These are phyloP conservation scores for Pavlovales sp. DNA, from an alignment of 208 protist species.

Conservation along the genomic window DNA sequence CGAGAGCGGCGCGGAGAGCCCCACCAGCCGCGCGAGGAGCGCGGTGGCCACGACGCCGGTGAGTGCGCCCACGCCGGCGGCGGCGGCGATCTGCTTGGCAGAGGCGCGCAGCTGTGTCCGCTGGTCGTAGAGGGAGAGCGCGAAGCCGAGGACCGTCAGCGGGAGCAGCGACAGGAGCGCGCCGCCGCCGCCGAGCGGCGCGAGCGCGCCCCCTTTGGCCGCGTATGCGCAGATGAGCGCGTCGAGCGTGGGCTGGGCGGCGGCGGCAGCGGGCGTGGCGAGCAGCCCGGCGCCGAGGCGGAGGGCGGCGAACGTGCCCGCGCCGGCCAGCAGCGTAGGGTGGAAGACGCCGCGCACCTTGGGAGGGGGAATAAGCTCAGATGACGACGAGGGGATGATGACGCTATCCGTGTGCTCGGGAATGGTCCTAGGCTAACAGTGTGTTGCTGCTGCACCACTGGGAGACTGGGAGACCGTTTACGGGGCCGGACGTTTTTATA, in stretches of 20 bases:
- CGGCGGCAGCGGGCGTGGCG: too few species aligned
- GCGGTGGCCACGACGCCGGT: background rate
- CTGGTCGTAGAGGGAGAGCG: background rate
- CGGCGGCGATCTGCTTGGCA: background rate
- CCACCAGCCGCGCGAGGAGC: background rate
- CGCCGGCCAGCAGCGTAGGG: background rate
- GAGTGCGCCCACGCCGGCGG: background rate
- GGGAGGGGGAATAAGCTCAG: too few species aligned
- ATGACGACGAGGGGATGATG: too few species aligned
- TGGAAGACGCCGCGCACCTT: background rate
- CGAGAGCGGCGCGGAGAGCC: background rate
- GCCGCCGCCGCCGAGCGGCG: too few species aligned
- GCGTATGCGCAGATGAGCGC: too few species aligned
- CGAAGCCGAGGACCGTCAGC: background rate
- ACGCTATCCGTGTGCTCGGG: too few species aligned
- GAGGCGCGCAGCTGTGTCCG: background rate
- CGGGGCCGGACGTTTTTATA: too few species aligned
- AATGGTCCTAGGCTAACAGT: too few species aligned
- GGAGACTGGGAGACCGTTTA: too few species aligned
- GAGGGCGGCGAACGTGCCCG: background rate
- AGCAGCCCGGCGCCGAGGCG: background rate
- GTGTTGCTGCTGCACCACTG: too few species aligned
- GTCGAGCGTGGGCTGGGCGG: too few species aligned
- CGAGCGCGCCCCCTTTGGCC: too few species aligned
- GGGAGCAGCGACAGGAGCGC: background rate